A percentile compares a stretch with the other conserved stretches of the same genome.
These are phyloP conservation scores for Galerina marginata DNA, from an alignment of 768 basidiomycete species.

Conservation along the genomic window DNA sequence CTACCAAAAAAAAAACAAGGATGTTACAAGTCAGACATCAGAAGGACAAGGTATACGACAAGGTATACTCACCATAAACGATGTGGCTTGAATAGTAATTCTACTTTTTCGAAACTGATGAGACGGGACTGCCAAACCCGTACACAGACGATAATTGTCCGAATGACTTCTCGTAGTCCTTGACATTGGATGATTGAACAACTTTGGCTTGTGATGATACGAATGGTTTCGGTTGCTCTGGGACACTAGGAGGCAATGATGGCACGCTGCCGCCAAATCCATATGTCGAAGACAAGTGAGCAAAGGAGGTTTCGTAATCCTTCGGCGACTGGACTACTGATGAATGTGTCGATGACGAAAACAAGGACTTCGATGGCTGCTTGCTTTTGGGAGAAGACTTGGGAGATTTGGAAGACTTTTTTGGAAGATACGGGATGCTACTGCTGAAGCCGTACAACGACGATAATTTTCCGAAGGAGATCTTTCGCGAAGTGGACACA, in stretches of 20 bases:
- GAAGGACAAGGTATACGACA: too few species aligned
- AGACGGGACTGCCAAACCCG: neutral
- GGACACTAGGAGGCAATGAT: neutral
- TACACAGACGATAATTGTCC: slow-evolving; percentile 5
- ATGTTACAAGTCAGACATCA: too few species aligned
- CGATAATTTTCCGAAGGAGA: neutral
- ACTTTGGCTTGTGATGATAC: neutral
- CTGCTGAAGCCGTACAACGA: too few species aligned
- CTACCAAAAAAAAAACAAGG: too few species aligned
- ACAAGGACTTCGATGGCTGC: neutral
- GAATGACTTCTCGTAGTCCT: slow-evolving; percentile 6
- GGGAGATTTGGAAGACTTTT: neutral
- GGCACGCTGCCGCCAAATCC: slow-evolving; percentile 23
- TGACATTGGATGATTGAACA: neutral
- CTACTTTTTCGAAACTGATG: too few species aligned
- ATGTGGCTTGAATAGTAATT: too few species aligned
- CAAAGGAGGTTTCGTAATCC: slow-evolving; percentile 30
- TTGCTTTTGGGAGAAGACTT: neutral
- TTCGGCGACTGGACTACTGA: slow-evolving; percentile 12
- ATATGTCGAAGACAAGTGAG: slow-evolving; percentile 23
- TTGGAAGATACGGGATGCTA: neutral
- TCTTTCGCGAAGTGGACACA: neutral
- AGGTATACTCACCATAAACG: too few species aligned
- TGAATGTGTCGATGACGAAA: neutral
- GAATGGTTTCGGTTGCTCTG: neutral